Conservation (phyloP, 1,284 basidiomycete genomes). For the Blastosporella zonata region DNA sequence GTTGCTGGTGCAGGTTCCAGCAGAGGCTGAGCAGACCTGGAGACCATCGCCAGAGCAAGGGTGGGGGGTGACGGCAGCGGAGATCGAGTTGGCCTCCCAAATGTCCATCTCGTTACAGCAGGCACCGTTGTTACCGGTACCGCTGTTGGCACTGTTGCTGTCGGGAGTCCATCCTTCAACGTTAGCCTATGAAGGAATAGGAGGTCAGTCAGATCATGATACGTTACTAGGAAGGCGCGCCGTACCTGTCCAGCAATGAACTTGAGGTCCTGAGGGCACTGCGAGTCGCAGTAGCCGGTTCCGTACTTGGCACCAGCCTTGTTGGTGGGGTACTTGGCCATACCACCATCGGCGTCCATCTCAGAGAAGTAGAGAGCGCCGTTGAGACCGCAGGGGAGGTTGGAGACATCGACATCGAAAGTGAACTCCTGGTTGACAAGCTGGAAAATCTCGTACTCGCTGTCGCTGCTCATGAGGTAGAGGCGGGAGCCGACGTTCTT, state of each 20-base stretch:
- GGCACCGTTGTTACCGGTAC: constrained; percentile 39
- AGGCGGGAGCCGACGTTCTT: constrained; percentile 50
- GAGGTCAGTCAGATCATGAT: too few species aligned
- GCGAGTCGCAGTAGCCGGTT: constrained; percentile 53
- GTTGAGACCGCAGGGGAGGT: constrained; percentile 50
- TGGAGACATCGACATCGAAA: constrained; percentile 53
- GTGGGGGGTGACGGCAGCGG: constrained; percentile 51
- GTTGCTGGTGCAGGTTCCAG: constrained; percentile 11
- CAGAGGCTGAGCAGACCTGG: constrained; percentile 17
- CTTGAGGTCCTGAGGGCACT: constrained; percentile 37
- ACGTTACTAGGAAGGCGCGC: not conserved
- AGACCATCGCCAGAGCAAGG: constrained; percentile 36
- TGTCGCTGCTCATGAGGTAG: constrained; percentile 45
- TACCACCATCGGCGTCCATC: constrained; percentile 55
- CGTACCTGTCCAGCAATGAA: constrained; percentile 51
- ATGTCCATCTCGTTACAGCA: constrained; percentile 58
- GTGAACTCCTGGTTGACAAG: constrained; percentile 53
- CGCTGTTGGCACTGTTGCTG: constrained; percentile 24
- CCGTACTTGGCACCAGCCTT: constrained; percentile 55
- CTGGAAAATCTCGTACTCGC: constrained; percentile 49
- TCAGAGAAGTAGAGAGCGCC: constrained; percentile 44
- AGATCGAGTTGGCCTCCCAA: constrained; percentile 52
- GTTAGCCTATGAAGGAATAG: constrained; percentile 36
- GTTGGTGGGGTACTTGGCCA: constrained; percentile 41
- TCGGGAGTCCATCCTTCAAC: constrained; percentile 37